Evolutionary conservation across 225 moss, liverwort and hornwort species (phyloP), one percentile per base, ranked within the genome.

Genomic region (Asterella californica): DNA sequence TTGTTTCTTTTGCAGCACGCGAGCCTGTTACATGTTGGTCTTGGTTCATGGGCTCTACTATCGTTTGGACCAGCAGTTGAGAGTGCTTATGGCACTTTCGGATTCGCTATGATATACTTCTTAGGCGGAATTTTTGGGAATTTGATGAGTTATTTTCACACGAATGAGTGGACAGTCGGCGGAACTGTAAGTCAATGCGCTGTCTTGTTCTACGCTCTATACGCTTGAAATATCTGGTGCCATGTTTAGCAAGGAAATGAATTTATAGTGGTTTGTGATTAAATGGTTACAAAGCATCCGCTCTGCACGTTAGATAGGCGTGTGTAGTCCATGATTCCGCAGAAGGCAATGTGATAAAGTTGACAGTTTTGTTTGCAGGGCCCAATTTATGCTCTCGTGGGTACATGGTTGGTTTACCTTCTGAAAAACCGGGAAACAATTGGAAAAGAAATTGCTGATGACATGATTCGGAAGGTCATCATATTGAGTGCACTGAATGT

Each of bases 51-150:
- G 96, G 92, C 94, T 33, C 82, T 96, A 77, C 91, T 96, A 46
- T 91, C 94, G 37, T 96, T 96, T 83, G 96, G 96, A 5, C 96
- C 96, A 80, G 96, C 91, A 38, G 96, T 96, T 15, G 96, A 92
- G 69, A 96, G 91, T 83, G 96, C 96, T 0, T 96, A 94, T 83
- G 94, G 96, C 63, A 88, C 91, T 68, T 80, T 91, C 79, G 96
- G 96, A 15, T 96, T 96, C 77, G 87, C 92, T 50, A 91, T 94
- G 96, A 94, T 96, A 49, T 96, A 92, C 84, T 67, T 90, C 68
- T 82, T 92, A 82, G 96, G 96, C 62, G 96, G 96, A 38, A 82
- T 94, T 75, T 92, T 89, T 84, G 96, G 96, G 68, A 90, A 90
- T 72, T 80, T 96, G 76, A 82, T 87, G 79, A 94, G 94, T 89